A percentile compares a stretch with the other conserved stretches of the same genome.
phyloP scores from a whole-genome alignment of 192 early-diverging fungal genomes.

The Spinellus fusiger region DNA sequence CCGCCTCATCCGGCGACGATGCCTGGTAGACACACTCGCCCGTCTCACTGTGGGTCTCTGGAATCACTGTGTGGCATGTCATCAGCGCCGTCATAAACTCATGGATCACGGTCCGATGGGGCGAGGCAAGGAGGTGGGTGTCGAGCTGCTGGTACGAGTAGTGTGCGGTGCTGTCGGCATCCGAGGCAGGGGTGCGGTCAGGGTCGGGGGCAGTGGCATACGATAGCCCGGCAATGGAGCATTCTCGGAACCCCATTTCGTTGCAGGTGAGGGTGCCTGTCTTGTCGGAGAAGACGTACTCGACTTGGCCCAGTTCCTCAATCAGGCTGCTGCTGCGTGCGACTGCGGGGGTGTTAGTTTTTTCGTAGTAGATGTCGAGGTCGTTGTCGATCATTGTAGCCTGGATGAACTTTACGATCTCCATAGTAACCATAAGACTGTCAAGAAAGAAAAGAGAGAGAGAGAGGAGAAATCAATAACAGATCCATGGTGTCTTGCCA shows the following conservation, averaged over 20 bases:
- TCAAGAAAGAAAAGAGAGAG: slow-evolving; percentile 45
- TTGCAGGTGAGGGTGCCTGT: slow-evolving; percentile 31
- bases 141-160: slow-evolving; percentile 56
- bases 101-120: slow-evolving; percentile 59
- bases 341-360: slow-evolving; percentile 85
- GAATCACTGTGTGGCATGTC: slow-evolving; percentile 93
- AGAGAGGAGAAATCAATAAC: background rate
- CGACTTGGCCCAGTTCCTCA: slow-evolving; percentile 90
- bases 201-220: slow-evolving; percentile 85
- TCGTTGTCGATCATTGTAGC: slow-evolving; percentile 86
- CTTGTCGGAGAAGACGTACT: slow-evolving; percentile 59
- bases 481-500: slow-evolving; percentile 26
- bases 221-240: slow-evolving; percentile 82
- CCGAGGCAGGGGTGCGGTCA: slow-evolving; percentile 63
- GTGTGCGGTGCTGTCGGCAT: slow-evolving; percentile 55
- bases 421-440: slow-evolving; percentile 97
- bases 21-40: slow-evolving; percentile 82
- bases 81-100: slow-evolving; percentile 88
- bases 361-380: slow-evolving; percentile 94
- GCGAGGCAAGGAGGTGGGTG: slow-evolving; percentile 48
- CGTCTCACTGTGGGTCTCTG: slow-evolving; percentile 61
- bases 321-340: slow-evolving; percentile 82
- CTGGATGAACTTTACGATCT: slow-evolving; percentile 91
- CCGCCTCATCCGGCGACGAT: slow-evolving; percentile 92
- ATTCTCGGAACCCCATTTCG: slow-evolving; percentile 73